These are phyloP conservation scores for Zygosaccharomyces bailii DNA, from an alignment of 805 yeast genomes.

Conservation along the genomic window DNA sequence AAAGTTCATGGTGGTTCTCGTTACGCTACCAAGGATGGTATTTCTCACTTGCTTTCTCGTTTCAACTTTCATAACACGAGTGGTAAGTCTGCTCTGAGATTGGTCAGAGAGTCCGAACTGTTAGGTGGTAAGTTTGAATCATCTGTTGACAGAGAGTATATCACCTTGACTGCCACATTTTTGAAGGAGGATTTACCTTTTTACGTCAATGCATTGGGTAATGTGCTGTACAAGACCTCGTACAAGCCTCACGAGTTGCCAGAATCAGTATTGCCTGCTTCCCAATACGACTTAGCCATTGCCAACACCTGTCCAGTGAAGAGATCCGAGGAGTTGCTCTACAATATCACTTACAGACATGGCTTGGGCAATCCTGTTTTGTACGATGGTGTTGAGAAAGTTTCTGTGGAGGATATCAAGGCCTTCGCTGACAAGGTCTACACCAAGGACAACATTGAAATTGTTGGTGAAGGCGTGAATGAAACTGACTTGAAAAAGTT, in stretches of 20 bases:
- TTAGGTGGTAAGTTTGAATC: constrained; percentile 80
- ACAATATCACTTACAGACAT: constrained; percentile 74
- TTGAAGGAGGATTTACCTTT: constrained; percentile 86
- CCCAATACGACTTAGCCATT: constrained; percentile 56
- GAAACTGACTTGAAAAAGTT: constrained; percentile 66
- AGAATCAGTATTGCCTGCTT: constrained; percentile 81
- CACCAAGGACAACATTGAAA: constrained; percentile 65
- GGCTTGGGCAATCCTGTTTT: constrained; percentile 84
- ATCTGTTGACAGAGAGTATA: constrained; percentile 74
- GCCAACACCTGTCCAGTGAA: constrained; percentile 50
- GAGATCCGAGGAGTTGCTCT: constrained; percentile 73
- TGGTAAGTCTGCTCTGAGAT: constrained; percentile 82
- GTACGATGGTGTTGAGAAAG: constrained; percentile 61
- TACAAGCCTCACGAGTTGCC: constrained; percentile 79
- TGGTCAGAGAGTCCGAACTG: constrained; percentile 91
- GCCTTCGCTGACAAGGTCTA: constrained; percentile 64
- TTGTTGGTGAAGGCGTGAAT: constrained; percentile 71
- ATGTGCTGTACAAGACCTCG: constrained; percentile 62
- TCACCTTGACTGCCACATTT: constrained; percentile 76
- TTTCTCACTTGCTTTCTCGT: constrained; percentile 79
- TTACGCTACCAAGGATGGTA: constrained; percentile 64
- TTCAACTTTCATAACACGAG: constrained; percentile 81
- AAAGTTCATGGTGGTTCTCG: constrained; percentile 87
- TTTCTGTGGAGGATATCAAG: constrained; percentile 61
- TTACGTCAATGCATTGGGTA: constrained; percentile 81